Evolutionary conservation across 2,329 filamentous ascomycete genomes (phyloP).

Genomic region (Mycogone perniciosa): DNA sequence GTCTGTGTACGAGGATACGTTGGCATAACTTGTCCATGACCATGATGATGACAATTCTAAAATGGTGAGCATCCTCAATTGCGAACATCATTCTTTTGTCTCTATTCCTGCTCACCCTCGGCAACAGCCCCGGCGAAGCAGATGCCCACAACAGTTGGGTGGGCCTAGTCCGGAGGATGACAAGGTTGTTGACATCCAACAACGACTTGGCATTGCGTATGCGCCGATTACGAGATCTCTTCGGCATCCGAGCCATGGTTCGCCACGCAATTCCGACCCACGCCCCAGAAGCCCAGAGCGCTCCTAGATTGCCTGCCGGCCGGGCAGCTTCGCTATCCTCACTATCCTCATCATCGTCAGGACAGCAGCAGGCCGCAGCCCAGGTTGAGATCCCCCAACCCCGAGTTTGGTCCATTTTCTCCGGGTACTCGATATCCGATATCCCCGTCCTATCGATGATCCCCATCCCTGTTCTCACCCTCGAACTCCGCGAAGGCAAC

Average conservation of each 20-base stretch:
- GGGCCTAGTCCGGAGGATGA: conserved; percentile 29
- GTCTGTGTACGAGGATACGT: conserved; percentile 27
- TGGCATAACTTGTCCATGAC: conserved; percentile 35
- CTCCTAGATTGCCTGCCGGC: conserved; percentile 12
- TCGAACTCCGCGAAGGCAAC: conserved; percentile 27
- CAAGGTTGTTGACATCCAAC: conserved; percentile 30
- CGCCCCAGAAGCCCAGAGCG: conserved; percentile 10
- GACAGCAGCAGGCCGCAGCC: neutral
- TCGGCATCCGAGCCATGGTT: conserved; percentile 14
- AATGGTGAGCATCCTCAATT: conserved; percentile 26
- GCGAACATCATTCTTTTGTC: neutral
- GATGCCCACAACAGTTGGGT: conserved; percentile 31
- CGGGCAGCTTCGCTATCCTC: conserved; percentile 14
- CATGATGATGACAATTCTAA: conserved; percentile 34
- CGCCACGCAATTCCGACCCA: conserved; percentile 15
- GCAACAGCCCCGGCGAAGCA: conserved; percentile 26
- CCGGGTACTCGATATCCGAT: conserved; percentile 27
- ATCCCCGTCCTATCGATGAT: conserved; percentile 27
- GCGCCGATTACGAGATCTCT: conserved; percentile 21
- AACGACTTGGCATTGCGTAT: conserved; percentile 26
- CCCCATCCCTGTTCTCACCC: conserved; percentile 24
- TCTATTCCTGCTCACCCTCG: neutral
- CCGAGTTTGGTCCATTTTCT: conserved; percentile 19
- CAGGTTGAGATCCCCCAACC: conserved; percentile 10
- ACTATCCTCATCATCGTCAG: conserved; percentile 9